Base-by-base conservation (phyloP, 1,284 basidiomycete genomes). In the Hypsizygus ulmarius region DNA sequence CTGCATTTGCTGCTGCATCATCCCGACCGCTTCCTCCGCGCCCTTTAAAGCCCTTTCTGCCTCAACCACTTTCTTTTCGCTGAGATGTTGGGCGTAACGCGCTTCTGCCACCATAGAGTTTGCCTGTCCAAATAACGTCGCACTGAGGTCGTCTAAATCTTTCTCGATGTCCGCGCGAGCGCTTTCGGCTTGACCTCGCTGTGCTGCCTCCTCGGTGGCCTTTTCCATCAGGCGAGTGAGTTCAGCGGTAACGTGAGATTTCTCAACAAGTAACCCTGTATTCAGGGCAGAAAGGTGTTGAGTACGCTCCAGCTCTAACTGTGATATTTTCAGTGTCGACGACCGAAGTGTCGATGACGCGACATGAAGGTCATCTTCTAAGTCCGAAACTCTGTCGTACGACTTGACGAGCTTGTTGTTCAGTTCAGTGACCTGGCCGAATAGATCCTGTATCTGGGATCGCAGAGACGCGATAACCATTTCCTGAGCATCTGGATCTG, bases 21-120 rank as follows among this genome's bases (percentile, higher is more conserved):
- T 74, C 44, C 83, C 76, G 19, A 97, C 84, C 6, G 88, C 87
- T 54, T 93, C 90, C 66, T 97, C 94, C 0, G 93, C 90, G 30
- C 84, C 82, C 55, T 81, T 84, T 53, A 97, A 69, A 3, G 90
- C 87, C 35, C 78, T 76, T 67, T 98, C 91, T 6, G 93, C 84
- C 39, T 87, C 81, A 45, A 81, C 78, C 7, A 88, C 84, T 60
- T 94, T 93, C 39, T 86, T 79, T 63, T 97, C 92, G 58, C 93
- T 93, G 52, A 78, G 73, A 1, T 89, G 84, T 52, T 71, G 73
- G 8, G 77, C 80, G 51, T 89, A 80, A 5, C 94, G 81, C 38
- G 96, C 96, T 57, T 93, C 87, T 0, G 92, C 93, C 5, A 99
- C 92, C 93, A 96, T 96, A 1, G 77, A 85, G 64, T 96, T 95